Conservation (phyloP, 805 yeast genomes). For the Saccharomycopsis schoenii region DNA sequence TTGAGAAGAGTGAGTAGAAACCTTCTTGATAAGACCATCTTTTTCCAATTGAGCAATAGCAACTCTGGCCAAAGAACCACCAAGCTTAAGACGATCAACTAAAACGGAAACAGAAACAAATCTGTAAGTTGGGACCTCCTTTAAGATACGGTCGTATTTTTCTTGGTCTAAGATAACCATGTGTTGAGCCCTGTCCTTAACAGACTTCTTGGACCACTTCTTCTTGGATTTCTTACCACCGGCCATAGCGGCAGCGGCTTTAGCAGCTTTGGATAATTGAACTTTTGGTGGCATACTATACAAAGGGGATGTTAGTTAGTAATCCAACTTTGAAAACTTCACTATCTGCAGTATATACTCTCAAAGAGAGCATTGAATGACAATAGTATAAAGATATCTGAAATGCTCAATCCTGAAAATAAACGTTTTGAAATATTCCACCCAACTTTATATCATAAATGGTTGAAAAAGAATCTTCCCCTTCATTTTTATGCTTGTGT, state of each 20-base stretch:
- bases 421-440: too few species aligned
- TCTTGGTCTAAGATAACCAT: conserved; percentile 95
- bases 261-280: conserved; percentile 99
- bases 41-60: conserved; percentile 93
- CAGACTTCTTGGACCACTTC: conserved; percentile 99
- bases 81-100: conserved; percentile 98
- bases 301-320: conserved; percentile 12
- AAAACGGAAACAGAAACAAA: conserved; percentile 95
- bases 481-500: too few species aligned
- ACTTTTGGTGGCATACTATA: conserved; percentile 93
- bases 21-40: conserved; percentile 91
- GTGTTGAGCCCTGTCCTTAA: conserved; percentile 99
- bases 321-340: neutral
- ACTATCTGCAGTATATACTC: too few species aligned
- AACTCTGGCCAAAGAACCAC: conserved; percentile 98
- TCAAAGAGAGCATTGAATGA: too few species aligned
- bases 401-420: too few species aligned
- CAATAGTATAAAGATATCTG: too few species aligned
- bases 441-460: too few species aligned
- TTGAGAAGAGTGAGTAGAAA: conserved; percentile 94
- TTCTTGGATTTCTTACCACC: conserved; percentile 99
- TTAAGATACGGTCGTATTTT: conserved; percentile 96
- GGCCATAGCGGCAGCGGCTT: conserved; percentile 99
- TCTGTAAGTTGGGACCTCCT: conserved; percentile 99
- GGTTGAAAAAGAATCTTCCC: too few species aligned